Percentiles rank a stretch among this genome's conserved stretches.
These are phyloP conservation scores for Lolium rigidum DNA, from an alignment of 176 grass and related monocot species.

Conservation along the genomic window DNA sequence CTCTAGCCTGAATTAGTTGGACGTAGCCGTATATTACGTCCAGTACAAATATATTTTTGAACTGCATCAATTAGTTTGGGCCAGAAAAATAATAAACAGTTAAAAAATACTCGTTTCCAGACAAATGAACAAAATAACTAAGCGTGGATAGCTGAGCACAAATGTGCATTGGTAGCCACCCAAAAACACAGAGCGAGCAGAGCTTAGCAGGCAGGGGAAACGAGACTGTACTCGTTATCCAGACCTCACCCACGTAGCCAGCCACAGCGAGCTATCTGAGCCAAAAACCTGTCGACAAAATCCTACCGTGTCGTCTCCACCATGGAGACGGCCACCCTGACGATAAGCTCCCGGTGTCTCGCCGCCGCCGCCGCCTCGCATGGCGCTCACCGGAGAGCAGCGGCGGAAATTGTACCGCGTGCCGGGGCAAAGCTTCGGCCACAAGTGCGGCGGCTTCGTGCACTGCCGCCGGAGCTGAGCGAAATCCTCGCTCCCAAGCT, in stretches of 20 bases:
- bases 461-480: constrained; percentile 48
- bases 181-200: constrained; percentile 1
- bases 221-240: constrained; percentile 23
- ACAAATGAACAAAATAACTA: background rate
- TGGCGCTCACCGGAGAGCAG: background rate
- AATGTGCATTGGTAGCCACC: background rate
- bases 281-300: constrained; percentile 27
- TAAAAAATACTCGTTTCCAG: too few relatives aligned
- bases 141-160: background rate
- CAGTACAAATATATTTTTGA: too few relatives aligned
- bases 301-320: constrained; percentile 3
- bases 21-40: too few relatives aligned
- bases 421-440: background rate
- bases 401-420: background rate
- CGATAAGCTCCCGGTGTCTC: background rate
- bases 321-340: constrained; percentile 38
- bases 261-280: background rate
- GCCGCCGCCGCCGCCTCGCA: background rate
- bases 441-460: constrained; percentile 11
- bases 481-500: constrained; percentile 52
- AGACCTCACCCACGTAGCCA: background rate
- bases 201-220: background rate
- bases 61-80: too few relatives aligned
- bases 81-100: too few relatives aligned
- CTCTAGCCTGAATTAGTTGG: too few relatives aligned